Base-by-base conservation (phyloP, 2,329 filamentous ascomycete genomes). In the Calonectria pseudoreteaudii region DNA sequence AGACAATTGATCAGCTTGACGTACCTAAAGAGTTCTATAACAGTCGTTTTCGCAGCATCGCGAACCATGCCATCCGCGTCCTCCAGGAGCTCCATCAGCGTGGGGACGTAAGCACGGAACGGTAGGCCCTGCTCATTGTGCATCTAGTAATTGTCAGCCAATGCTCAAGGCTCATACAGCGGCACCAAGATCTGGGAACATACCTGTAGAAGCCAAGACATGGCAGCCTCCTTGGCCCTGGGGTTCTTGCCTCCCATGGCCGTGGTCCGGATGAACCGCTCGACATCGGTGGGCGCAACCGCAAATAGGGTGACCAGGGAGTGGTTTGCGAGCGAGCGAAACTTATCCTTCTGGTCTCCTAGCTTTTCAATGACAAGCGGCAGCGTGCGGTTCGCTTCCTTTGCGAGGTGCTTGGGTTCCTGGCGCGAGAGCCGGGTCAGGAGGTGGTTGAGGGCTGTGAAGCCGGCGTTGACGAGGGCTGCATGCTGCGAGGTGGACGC, bases 61-160 rank as follows among this genome's bases (percentile, higher is more conserved):
- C 96, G 92, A 76, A 98, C 95, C 84, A 92, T 93, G 65, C 94
- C 93, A 83, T 98, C 96, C 13, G 95, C 94, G 83, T 98, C 96
- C 85, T 98, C 96, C 52, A 98, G 90, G 77, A 97, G 90, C 69
- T 95, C 93, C 86, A 98, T 96, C 50, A 98, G 89, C 14, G 90
- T 90, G 3, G 94, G 93, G 2, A 98, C 95, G 82, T 97, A 98
- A 80, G 87, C 88, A 75, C 95, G 93, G 85, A 98, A 98, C 47
- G 93, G 92, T 77, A 98, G 87, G 49, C 91, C 92, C 72, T 95
- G 91, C 68, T 95, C 93, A 81, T 93, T 91, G 83, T 97, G 94
- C 93, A 96, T 97, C 90, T 95, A 81, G 34, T 62, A 28, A 30
- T 41, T 14, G 18, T 80, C 70, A 80, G 76, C 66, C 74, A 13